phyloP scores from a whole-genome alignment of 495 filamentous ascomycete genomes.

The Cercophora sp. region DNA sequence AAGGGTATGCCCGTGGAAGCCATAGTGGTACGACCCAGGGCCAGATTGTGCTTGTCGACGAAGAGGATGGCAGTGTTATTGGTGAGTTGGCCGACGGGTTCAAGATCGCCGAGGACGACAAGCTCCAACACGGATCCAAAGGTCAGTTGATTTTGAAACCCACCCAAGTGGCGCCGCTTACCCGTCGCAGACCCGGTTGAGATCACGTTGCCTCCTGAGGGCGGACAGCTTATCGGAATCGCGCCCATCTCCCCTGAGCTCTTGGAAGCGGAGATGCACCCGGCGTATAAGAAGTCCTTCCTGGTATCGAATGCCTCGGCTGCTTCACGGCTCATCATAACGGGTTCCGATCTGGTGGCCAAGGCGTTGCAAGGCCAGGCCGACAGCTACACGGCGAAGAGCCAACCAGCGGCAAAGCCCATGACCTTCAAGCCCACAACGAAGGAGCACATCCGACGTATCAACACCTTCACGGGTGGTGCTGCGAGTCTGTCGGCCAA shows the following conservation, averaged over 20 bases:
- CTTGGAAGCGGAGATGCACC: constrained; percentile 74
- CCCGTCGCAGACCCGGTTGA: constrained; percentile 80
- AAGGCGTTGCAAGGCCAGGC: constrained; percentile 72
- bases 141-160: no score
- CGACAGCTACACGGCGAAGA: constrained; percentile 73
- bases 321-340: constrained; percentile 90
- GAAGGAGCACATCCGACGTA: constrained; percentile 77
- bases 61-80: constrained; percentile 92
- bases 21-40: constrained; percentile 50
- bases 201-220: constrained; percentile 75
- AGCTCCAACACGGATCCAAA: constrained; percentile 79
- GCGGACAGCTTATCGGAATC: constrained; percentile 64
- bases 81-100: constrained; percentile 85
- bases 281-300: constrained; percentile 80
- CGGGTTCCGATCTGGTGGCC: constrained; percentile 71
- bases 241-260: constrained; percentile 77
- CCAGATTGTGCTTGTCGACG: constrained; percentile 89
- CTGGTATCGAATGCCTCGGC: constrained; percentile 86
- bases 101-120: constrained; percentile 68
- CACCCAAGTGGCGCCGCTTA: no score
- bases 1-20: constrained; percentile 63
- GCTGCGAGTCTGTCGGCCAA: constrained; percentile 78
- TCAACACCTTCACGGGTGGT: constrained; percentile 71
- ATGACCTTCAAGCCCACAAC: constrained; percentile 84
- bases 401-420: constrained; percentile 69